These are phyloP conservation scores for Marasmius fiardii DNA, from an alignment of 1,284 basidiomycete species.

Conservation along the genomic window DNA sequence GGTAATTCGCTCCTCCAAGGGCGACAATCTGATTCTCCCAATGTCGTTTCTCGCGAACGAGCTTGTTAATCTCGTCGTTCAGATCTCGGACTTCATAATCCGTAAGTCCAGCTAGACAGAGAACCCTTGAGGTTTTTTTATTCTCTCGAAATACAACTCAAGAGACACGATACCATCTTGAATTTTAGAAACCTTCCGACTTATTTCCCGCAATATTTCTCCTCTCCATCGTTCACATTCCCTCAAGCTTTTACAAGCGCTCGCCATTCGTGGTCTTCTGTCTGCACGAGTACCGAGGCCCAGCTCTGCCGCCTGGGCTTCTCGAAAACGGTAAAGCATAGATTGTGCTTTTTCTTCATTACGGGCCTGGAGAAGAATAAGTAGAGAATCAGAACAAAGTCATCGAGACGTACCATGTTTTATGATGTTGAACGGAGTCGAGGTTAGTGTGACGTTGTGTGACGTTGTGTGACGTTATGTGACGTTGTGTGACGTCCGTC, in stretches of 20 bases:
- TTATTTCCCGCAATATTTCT: conserved; percentile 92
- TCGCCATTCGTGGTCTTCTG: conserved; percentile 87
- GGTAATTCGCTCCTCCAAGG: conserved; percentile 95
- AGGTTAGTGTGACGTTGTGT: too few relatives aligned
- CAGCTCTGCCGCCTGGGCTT: conserved; percentile 94
- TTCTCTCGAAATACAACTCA: neutral
- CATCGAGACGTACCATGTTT: too few relatives aligned
- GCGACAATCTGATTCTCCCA: conserved; percentile 98
- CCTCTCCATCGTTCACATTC: conserved; percentile 97
- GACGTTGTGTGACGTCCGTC: too few relatives aligned
- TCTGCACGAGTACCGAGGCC: conserved; percentile 82
- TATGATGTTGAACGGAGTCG: too few relatives aligned
- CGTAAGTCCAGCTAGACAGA: conserved; percentile 73
- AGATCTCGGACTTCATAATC: conserved; percentile 96
- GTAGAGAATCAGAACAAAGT: too few relatives aligned
- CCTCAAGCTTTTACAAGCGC: conserved; percentile 83
- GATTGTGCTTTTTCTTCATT: conserved; percentile 98
- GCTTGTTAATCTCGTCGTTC: conserved; percentile 98
- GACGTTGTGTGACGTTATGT: too few relatives aligned
- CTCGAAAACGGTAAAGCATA: conserved; percentile 98
- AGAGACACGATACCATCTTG: conserved; percentile 77
- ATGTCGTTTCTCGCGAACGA: conserved; percentile 92
- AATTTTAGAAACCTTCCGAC: conserved; percentile 95
- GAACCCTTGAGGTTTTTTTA: conserved; percentile 1
- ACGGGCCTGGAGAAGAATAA: conserved; percentile 60